Base-by-base conservation (phyloP, 495 filamentous ascomycete species). In the Pseudomonodictys pantanalensis region DNA sequence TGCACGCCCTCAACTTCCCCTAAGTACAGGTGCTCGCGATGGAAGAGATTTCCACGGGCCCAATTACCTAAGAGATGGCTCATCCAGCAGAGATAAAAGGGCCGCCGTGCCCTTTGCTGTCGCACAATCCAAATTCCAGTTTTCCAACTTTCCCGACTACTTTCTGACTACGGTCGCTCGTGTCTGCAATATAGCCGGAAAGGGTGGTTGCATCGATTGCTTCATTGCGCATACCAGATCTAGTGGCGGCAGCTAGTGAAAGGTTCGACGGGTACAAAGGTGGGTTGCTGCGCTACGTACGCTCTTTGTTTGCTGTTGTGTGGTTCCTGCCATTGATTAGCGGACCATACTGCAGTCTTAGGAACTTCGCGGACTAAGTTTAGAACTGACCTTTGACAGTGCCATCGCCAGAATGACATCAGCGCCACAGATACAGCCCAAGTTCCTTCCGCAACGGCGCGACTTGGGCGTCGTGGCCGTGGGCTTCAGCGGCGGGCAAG, bases 401-500 rank as follows among this genome's bases (percentile, higher is more conserved):
- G 24, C 12, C 30, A 35, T 26, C 32, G 46, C 47, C 20, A 50
- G 17, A 24, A 69, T 69, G 67, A 67, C 67, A 17, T 65, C 65
- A 60, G 90, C 90, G 17, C 84, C 89, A 2, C 88, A 87, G 48
- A 81, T 95, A 62, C 67, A 79, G 55, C 86, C 90, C 66, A 89
- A 87, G 65, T 98, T 96, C 77, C 88, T 98, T 58, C 75, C 85
- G 60, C 77, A 84, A 60, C 79, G 82, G 48, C 78, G 86, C 70
- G 84, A 97, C 62, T 81, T 98, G 52, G 93, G 93, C 55, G 81
- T 98, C 48, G 89, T 97, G 35, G 92, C 92, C 25, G 93, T 97
- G 18, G 92, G 92, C 57, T 98, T 98, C 80, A 95, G 91, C 53
- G 93, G 95, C 66, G 93, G 93, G 49, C 93, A 98, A 82, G 92